Evolutionary conservation across 2,329 filamentous ascomycete species (phyloP).

Genomic region (Seiridium cupressi): DNA sequence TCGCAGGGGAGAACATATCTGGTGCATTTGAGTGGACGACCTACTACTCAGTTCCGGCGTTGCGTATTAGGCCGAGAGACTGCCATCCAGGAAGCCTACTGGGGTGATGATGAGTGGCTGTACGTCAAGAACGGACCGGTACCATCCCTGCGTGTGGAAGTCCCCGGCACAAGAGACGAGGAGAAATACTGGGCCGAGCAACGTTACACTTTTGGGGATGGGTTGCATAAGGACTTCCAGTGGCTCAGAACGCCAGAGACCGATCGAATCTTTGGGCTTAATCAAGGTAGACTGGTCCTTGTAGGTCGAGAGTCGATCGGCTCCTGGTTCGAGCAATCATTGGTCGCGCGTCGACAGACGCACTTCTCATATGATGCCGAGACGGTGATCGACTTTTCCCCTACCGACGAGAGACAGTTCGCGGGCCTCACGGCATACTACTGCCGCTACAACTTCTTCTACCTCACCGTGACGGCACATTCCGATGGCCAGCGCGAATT

Average conservation of each 20-base stretch:
- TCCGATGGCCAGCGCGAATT: conserved; percentile 56
- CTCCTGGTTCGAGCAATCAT: conserved; percentile 58
- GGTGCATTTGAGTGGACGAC: conserved; percentile 52
- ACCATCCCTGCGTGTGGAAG: conserved; percentile 50
- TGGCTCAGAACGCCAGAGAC: conserved; percentile 57
- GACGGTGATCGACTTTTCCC: conserved; percentile 51
- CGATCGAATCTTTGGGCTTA: conserved; percentile 47
- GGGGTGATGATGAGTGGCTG: conserved; percentile 60
- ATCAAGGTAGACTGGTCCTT: conserved; percentile 40
- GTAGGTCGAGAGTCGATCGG: conserved; percentile 52
- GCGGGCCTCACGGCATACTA: conserved; percentile 63
- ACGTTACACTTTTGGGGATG: conserved; percentile 43
- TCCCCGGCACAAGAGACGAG: conserved; percentile 48
- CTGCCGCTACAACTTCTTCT: conserved; percentile 65
- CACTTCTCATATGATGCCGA: conserved; percentile 63
- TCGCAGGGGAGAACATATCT: conserved; percentile 51
- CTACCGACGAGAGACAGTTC: conserved; percentile 58
- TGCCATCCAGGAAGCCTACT: conserved; percentile 57
- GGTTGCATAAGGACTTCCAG: conserved; percentile 52
- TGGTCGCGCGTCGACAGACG: conserved; percentile 53
- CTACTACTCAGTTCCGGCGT: conserved; percentile 47
- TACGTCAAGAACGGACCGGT: conserved; percentile 59
- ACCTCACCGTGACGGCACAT: conserved; percentile 57
- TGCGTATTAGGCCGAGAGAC: conserved; percentile 57
- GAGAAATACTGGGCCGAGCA: conserved; percentile 47